phyloP scores from a whole-genome alignment of 106 monocot species.

The Dioscorea zingiberensis region DNA sequence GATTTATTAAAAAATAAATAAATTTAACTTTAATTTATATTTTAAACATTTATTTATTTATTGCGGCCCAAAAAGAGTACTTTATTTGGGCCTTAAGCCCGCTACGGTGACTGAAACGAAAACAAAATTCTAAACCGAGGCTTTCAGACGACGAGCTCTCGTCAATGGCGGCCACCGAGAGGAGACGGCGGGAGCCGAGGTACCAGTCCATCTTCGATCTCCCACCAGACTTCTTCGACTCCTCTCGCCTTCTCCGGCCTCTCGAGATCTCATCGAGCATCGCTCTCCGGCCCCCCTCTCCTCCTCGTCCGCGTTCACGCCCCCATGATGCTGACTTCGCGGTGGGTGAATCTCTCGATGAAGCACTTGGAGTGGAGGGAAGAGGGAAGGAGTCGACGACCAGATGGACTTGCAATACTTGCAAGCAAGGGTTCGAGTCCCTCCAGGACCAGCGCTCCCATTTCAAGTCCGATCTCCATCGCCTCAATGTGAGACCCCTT shows the following conservation, averaged over 20 bases:
- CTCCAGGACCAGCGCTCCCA: constrained; percentile 81
- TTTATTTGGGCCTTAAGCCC: no score
- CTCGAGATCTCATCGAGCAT: constrained; percentile 4
- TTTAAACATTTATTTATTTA: no score
- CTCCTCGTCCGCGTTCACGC: background rate
- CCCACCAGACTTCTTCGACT: constrained; percentile 71
- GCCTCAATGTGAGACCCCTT: constrained; percentile 55
- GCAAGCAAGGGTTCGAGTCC: constrained; percentile 78
- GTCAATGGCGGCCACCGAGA: constrained; percentile 25
- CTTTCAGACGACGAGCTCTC: background rate
- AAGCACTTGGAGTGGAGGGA: background rate
- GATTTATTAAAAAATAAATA: no score
- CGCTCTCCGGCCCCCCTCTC: background rate
- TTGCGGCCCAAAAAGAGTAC: no score
- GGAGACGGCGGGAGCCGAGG: constrained; percentile 16
- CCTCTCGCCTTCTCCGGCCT: constrained; percentile 34
- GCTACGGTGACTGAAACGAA: no score
- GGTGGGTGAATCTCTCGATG: background rate
- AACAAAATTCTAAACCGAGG: no score
- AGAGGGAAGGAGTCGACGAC: constrained; percentile 18
- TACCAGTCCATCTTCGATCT: constrained; percentile 79
- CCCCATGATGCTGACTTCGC: background rate
- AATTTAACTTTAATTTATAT: no score
- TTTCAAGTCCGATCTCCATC: constrained; percentile 92
- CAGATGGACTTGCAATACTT: constrained; percentile 82